phyloP scores from a whole-genome alignment of 257 asterid species.

The Perilla frutescens region DNA sequence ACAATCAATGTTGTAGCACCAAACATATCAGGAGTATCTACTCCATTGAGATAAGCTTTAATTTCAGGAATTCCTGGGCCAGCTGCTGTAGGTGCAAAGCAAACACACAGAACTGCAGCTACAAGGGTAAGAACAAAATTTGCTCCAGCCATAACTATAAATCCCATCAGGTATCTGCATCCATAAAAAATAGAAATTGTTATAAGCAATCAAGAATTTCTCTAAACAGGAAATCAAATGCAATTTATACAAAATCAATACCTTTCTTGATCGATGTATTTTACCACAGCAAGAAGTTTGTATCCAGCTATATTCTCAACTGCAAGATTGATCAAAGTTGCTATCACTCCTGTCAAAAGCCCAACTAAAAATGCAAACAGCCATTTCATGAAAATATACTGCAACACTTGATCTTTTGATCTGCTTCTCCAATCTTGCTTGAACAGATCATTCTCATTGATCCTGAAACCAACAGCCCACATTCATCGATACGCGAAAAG shows the following conservation, averaged over 20 bases:
- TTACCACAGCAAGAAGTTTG: slow-evolving; percentile 64
- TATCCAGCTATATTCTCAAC: slow-evolving; percentile 88
- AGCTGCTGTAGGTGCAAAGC: slow-evolving; percentile 92
- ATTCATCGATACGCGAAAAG: not conserved
- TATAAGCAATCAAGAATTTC: slow-evolving; percentile 7
- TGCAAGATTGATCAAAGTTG: slow-evolving; percentile 84
- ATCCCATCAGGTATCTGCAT: slow-evolving; percentile 76
- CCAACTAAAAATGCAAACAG: slow-evolving; percentile 80
- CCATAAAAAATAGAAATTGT: slow-evolving; percentile 18
- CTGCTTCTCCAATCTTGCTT: slow-evolving; percentile 98
- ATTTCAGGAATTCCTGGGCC: slow-evolving; percentile 96
- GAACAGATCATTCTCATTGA: slow-evolving; percentile 92
- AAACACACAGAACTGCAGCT: slow-evolving; percentile 75
- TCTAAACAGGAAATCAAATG: not conserved
- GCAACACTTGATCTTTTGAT: slow-evolving; percentile 74
- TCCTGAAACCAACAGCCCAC: slow-evolving; percentile 50
- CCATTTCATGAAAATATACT: slow-evolving; percentile 82
- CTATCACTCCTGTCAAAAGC: slow-evolving; percentile 77
- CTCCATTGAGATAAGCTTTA: slow-evolving; percentile 92
- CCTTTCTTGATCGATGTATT: slow-evolving; percentile 74
- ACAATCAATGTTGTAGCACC: slow-evolving; percentile 82
- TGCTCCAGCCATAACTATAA: slow-evolving; percentile 58
- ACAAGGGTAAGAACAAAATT: slow-evolving; percentile 68
- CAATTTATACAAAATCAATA: not conserved
- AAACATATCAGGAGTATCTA: slow-evolving; percentile 87